Base-by-base conservation (phyloP, 2,329 filamentous ascomycete species). In the Diaporthe vexans region DNA sequence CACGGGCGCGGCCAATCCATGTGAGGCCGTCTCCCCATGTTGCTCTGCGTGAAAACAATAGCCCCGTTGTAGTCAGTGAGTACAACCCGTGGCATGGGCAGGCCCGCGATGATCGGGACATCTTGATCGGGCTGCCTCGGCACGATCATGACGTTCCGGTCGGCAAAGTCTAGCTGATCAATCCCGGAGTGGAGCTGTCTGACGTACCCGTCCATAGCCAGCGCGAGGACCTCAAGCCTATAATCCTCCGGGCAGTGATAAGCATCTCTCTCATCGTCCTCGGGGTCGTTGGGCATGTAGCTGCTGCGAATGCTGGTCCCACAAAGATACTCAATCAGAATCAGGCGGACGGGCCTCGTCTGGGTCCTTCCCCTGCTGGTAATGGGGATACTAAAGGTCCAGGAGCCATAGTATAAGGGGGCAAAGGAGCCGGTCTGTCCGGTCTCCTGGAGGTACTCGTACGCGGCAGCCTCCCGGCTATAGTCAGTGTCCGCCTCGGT, bases 151-250 rank as follows among this genome's bases (percentile, higher is more conserved):
- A 69, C 7, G 33, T 57, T 69, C 65, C 65, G 65, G 9, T 21
- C 33, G 0, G 65, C 51, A 43, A 69, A 56, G 51, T 69, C 65
- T 17, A 54, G 33, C 65, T 69, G 65, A 6, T 69, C 51, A 3
- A 69, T 54, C 35, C 65, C 51, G 9, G 35, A 57, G n/a, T 69
- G 35, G 1, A 69, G n/a, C 65, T 54, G 29, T 3, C 17, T 54
- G n/a, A 57, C 65, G 35, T 69, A 69, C 21, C 48, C 46, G 35
- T 69, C 65, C 51, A 69, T 69, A 2, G 65, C 65, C 6, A 69
- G 46, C 13, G 65, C 65, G 6, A 69, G n/a, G 7, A 69, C 24
- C 65, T 69, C 35, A 4, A 69, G 48, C 51, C 65, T 54, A 2
- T 69, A 69, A 1, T 69, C 65, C 15, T 69, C 65, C 0, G 51